Evolutionary conservation across 1,139 yeast genomes (phyloP), one percentile per base, ranked within the genome.

Genomic region (Magnusiomyces tetraspermus): DNA sequence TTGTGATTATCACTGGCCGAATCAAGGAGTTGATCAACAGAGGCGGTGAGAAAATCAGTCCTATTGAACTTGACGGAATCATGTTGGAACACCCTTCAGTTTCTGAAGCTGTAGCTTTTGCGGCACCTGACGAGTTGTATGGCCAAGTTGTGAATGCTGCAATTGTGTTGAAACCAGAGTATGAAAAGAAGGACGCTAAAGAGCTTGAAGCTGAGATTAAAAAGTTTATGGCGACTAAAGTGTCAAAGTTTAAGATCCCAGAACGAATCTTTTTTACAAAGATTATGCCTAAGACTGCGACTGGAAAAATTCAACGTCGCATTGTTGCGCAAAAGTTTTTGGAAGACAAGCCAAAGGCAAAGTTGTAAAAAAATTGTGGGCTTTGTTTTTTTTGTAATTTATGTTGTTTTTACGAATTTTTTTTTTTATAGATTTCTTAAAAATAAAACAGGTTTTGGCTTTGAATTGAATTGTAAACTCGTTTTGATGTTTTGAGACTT

Each of bases 41-140:
- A 52, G 86, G 85, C 38, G 87, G 87, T 52, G 87, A 82, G 65
- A 82, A 82, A 65, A 81, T 82, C 56, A 76, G 83, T 2, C 87
- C 87, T 2, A 75, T 80, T 58, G 87, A 82, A 63, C 67, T 82
- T 37, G 87, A 82, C 59, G 76, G 79, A 45, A 73, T 75, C 15
- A 67, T 82, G 71, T 69, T 80, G 23, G 70, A 77, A 41, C 77
- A 79, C 61, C 82, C 81, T 1, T 74, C 74, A 15, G 78, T 82
- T 17, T 71, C 75, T 28, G 87, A 82, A 62, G 86, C 83, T n/a
- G 87, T 82, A 23, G 72, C 81, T 3, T 82, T 80, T 64, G 87
- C 82, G 45, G 83, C 77, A 1, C 76, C 77, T 1, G 83, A 81
- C 63, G 77, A 71, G 36, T 75, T 79, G 64, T 82, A 82, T 63